Conservation (phyloP, 805 yeast species). For the Myxozyma udenii region DNA sequence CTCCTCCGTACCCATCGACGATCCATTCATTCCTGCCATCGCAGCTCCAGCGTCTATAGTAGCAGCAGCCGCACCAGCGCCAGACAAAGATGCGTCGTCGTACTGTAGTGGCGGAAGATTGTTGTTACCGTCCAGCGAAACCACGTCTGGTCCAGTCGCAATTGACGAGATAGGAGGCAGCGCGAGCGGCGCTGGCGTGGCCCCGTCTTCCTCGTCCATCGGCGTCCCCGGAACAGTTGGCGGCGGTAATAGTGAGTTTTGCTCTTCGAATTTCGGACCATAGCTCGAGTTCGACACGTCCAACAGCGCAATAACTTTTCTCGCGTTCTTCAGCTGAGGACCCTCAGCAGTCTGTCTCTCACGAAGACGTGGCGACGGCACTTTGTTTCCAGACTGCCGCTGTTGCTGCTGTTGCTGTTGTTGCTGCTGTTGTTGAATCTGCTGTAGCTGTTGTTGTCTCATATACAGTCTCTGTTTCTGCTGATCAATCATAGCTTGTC, state of each 20-base stretch:
- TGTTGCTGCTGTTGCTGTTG: constrained; percentile 8
- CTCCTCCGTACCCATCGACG: constrained; percentile 29
- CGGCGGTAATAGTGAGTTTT: constrained; percentile 14
- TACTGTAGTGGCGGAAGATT: neutral
- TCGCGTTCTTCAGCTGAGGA: constrained; percentile 19
- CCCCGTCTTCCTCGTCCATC: neutral
- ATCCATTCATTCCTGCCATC: neutral
- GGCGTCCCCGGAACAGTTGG: constrained; percentile 1
- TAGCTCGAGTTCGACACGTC: constrained; percentile 11
- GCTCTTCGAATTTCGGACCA: constrained; percentile 27
- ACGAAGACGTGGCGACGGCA: constrained; percentile 18
- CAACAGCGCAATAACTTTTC: constrained; percentile 24
- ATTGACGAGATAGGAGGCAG: neutral
- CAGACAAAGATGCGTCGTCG: neutral
- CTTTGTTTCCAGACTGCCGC: constrained; percentile 7
- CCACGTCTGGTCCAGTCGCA: neutral
- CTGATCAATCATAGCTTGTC: constrained; percentile 1
- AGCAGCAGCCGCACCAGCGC: neutral
- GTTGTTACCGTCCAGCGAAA: neutral
- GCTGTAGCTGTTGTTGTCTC: constrained; percentile 13
- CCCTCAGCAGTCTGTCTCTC: constrained; percentile 12
- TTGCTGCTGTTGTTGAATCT: constrained; percentile 12
- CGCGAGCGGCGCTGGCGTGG: no score
- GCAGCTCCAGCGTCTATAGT: neutral
- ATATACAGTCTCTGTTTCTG: constrained; percentile 16